phyloP scores from a whole-genome alignment of 192 early-diverging fungal species.

The Lobosporangium transversale region DNA sequence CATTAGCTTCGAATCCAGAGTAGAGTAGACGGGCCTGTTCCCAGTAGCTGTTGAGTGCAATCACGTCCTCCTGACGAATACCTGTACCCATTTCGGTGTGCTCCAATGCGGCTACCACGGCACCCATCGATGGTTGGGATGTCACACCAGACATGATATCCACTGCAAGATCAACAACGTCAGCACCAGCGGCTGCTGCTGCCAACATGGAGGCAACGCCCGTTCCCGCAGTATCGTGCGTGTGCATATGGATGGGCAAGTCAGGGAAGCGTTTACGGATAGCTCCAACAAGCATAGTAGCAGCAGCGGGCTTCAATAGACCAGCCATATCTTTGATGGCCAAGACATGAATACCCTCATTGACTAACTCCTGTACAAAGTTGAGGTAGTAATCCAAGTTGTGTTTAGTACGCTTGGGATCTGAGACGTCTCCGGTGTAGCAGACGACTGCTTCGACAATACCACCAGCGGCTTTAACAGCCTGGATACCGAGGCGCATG shows the following conservation, averaged over 20 bases:
- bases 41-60: constrained; percentile 94
- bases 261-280: constrained; percentile 89
- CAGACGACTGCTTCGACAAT: constrained; percentile 92
- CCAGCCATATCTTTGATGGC: constrained; percentile 98
- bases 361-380: constrained; percentile 87
- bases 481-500: constrained; percentile 92
- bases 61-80: constrained; percentile 80
- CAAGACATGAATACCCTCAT: constrained; percentile 92
- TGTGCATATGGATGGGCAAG: constrained; percentile 95
- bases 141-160: constrained; percentile 96
- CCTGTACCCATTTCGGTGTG: constrained; percentile 86
- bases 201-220: constrained; percentile 97
- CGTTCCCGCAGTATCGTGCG: constrained; percentile 97
- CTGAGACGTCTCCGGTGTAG: constrained; percentile 94
- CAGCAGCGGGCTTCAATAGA: constrained; percentile 91
- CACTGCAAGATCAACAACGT: constrained; percentile 92
- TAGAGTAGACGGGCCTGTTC: constrained; percentile 95
- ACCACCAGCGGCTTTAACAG: constrained; percentile 93
- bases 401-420: constrained; percentile 85
- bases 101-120: constrained; percentile 86
- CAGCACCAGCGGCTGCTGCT: constrained; percentile 90
- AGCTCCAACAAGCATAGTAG: constrained; percentile 85
- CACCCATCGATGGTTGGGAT: constrained; percentile 97
- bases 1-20: constrained; percentile 95
- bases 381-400: constrained; percentile 93